Conservation (phyloP, 495 filamentous ascomycete species). For the Daldinia decipiens region DNA sequence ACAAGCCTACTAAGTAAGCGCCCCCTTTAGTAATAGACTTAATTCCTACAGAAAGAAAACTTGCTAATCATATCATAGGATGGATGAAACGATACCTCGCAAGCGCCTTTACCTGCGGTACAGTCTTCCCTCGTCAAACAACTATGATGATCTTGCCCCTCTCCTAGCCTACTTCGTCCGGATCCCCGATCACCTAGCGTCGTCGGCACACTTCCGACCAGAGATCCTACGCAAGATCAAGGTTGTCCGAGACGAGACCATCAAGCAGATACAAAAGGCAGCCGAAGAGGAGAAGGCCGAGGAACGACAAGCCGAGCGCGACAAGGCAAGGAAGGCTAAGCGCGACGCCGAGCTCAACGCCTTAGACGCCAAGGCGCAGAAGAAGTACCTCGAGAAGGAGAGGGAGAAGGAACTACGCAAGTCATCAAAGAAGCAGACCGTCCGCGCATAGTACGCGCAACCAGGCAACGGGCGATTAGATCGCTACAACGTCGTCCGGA, state of each 20-base stretch:
- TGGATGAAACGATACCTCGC: slow-evolving; percentile 83
- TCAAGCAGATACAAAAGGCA: slow-evolving; percentile 78
- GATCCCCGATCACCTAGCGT: slow-evolving; percentile 80
- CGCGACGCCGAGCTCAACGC: slow-evolving; percentile 83
- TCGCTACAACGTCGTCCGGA: neutral
- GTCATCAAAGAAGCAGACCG: slow-evolving; percentile 73
- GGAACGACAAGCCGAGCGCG: slow-evolving; percentile 79
- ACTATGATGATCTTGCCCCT: slow-evolving; percentile 73
- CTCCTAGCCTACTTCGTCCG: slow-evolving; percentile 87
- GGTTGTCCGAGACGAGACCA: slow-evolving; percentile 80
- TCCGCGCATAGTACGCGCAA: slow-evolving; percentile 49
- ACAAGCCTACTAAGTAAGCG: slow-evolving; percentile 86
- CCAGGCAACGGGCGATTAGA: neutral
- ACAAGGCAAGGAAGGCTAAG: slow-evolving; percentile 92
- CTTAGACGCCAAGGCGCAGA: slow-evolving; percentile 92
- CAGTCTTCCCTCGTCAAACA: slow-evolving; percentile 71
- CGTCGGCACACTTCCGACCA: slow-evolving; percentile 82
- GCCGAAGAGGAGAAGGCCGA: slow-evolving; percentile 95
- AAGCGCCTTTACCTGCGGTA: slow-evolving; percentile 87
- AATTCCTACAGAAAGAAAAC: neutral
- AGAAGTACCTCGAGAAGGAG: slow-evolving; percentile 94
- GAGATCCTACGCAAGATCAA: slow-evolving; percentile 89
- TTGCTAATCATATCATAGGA: slow-evolving; percentile 61
- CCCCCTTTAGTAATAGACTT: neutral
- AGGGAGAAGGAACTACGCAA: slow-evolving; percentile 81